phyloP scores from a whole-genome alignment of 495 filamentous ascomycete genomes.

The Aspergillus panamensis region DNA sequence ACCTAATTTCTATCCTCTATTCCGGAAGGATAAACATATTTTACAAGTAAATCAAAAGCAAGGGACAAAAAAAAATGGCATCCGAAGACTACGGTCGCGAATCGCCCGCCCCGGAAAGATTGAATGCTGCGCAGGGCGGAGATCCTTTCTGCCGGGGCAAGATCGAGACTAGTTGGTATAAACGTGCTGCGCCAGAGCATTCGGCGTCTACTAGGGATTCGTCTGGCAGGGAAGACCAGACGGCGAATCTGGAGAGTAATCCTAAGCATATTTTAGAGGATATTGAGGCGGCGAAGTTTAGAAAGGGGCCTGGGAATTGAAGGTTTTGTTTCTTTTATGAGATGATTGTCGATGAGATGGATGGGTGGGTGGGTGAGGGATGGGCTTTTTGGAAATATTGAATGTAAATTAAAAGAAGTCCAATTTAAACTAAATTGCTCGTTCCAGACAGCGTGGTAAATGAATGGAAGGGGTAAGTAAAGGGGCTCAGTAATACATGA shows the following conservation, averaged over 20 bases:
- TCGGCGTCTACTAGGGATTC: constrained; percentile 18
- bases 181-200: constrained; percentile 25
- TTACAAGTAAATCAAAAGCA: neutral
- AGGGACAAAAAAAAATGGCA: constrained; percentile 30
- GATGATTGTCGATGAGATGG: too few species aligned
- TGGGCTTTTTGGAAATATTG: neutral
- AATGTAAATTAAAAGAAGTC: neutral
- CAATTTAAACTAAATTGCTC: constrained; percentile 3
- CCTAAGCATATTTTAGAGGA: constrained; percentile 68
- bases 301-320: constrained; percentile 38
- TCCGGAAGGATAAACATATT: neutral
- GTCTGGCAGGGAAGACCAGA: constrained; percentile 22
- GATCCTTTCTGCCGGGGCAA: constrained; percentile 56
- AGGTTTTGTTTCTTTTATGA: neutral
- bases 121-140: constrained; percentile 60
- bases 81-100: constrained; percentile 60
- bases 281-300: constrained; percentile 60
- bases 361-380: neutral
- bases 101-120: constrained; percentile 73
- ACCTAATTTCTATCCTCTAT: neutral
- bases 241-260: constrained; percentile 51
- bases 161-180: constrained; percentile 41
- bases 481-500: neutral
- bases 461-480: neutral
- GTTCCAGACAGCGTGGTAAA: constrained; percentile 15